These are phyloP conservation scores for Colletotrichum sp. DNA, from an alignment of 2,329 filamentous ascomycete genomes.

Conservation along the genomic window DNA sequence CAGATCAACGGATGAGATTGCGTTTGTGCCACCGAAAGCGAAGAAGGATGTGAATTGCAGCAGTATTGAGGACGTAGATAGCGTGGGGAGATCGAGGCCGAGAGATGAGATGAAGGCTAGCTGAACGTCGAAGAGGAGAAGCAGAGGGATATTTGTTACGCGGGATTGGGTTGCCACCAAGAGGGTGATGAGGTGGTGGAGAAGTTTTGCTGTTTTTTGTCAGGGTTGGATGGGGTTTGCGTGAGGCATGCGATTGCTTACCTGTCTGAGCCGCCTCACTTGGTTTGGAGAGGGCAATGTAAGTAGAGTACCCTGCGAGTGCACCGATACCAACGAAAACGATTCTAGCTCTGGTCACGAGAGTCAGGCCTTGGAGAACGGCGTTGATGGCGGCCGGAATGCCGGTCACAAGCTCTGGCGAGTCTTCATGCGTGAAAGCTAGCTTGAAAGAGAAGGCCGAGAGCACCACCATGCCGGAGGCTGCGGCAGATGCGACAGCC, in stretches of 20 bases:
- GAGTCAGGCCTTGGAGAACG: conserved; percentile 45
- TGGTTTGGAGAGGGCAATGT: conserved; percentile 35
- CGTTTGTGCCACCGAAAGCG: conserved; percentile 87
- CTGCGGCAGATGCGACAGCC: conserved; percentile 42
- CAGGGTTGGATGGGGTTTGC: neutral
- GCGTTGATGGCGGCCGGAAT: conserved; percentile 45
- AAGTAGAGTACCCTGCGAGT: conserved; percentile 42
- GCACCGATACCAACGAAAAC: conserved; percentile 54
- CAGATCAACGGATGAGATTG: conserved; percentile 93
- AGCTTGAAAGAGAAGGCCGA: conserved; percentile 84
- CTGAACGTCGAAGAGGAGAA: conserved; percentile 74
- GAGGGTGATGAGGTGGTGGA: conserved; percentile 77
- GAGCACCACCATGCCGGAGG: conserved; percentile 47
- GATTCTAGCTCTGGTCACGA: conserved; percentile 54
- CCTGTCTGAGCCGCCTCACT: neutral
- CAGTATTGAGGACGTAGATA: conserved; percentile 75
- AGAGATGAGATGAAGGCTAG: conserved; percentile 54
- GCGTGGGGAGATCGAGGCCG: conserved; percentile 58
- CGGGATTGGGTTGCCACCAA: conserved; percentile 88
- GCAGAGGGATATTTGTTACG: conserved; percentile 83
- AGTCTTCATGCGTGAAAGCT: conserved; percentile 85
- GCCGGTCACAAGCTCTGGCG: conserved; percentile 76
- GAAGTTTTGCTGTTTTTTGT: conserved; percentile 37
- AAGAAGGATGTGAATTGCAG: conserved; percentile 88
- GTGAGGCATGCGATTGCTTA: conserved; percentile 2